phyloP scores from a whole-genome alignment of 192 early-diverging fungal species.

The Dissophora ornata region DNA sequence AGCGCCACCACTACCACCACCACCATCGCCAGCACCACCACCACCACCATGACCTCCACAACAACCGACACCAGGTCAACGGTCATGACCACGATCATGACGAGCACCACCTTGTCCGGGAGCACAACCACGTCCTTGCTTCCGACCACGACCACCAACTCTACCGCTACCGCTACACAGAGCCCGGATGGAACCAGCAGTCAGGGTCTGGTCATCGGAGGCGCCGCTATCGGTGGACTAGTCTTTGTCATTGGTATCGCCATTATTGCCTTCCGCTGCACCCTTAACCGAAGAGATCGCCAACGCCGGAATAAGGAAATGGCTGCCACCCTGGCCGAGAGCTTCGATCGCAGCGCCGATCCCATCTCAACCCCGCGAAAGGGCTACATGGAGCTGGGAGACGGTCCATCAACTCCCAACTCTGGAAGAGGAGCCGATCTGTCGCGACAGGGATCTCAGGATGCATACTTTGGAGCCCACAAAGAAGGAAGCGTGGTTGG shows the following conservation, averaged over 20 bases:
- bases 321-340: slow-evolving; percentile 40
- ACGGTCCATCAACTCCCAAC: slow-evolving; percentile 18
- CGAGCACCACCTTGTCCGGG: background rate
- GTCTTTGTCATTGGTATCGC: slow-evolving; percentile 33
- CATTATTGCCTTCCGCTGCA: slow-evolving; percentile 37
- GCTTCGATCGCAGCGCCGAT: slow-evolving; percentile 36
- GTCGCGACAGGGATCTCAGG: slow-evolving; percentile 45
- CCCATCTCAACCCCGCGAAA: slow-evolving; percentile 29
- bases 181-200: background rate
- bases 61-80: background rate
- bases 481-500: slow-evolving; percentile 26
- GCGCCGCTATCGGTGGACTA: slow-evolving; percentile 25
- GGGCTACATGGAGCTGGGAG: slow-evolving; percentile 39
- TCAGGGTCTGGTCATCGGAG: background rate
- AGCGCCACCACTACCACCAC: background rate
- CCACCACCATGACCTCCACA: background rate
- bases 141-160: background rate
- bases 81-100: background rate
- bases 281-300: slow-evolving; percentile 17
- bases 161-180: background rate
- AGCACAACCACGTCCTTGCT: background rate
- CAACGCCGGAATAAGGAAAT: slow-evolving; percentile 41
- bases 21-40: background rate
- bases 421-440: slow-evolving; percentile 18
- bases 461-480: slow-evolving; percentile 24